These are phyloP conservation scores for Pestalotiopsis sp. DNA, from an alignment of 2,329 filamentous ascomycete genomes.

Conservation along the genomic window DNA sequence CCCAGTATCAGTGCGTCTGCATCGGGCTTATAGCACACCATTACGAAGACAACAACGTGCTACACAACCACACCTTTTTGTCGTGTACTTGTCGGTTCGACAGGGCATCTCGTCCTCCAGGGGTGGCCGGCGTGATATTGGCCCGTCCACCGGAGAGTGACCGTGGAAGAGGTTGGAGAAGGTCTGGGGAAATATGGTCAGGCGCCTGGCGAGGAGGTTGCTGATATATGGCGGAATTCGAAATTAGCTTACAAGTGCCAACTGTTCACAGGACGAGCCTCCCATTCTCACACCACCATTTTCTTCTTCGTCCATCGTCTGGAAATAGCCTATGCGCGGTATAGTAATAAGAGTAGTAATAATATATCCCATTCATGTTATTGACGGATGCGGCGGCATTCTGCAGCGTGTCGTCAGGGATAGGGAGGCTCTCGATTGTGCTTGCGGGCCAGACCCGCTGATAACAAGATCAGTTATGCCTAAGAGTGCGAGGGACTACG, in stretches of 20 bases:
- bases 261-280: not conserved
- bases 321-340: not conserved
- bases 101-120: not conserved
- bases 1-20: not conserved
- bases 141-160: not conserved
- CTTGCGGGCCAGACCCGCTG: slow-evolving; percentile 2
- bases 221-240: not conserved
- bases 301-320: not conserved
- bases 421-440: not conserved
- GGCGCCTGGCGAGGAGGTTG: not conserved
- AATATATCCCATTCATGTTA: not conserved
- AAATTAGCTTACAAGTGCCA: not conserved
- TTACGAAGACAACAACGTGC: not conserved
- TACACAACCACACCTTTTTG: not conserved
- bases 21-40: slow-evolving; percentile 2
- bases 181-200: not conserved
- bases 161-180: not conserved
- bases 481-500: not conserved
- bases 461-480: slow-evolving; percentile 8
- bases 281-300: not conserved
- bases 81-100: not conserved
- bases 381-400: not conserved
- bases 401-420: slow-evolving; percentile 3
- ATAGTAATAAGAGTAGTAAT: too few relatives aligned
- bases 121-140: not conserved